Evolutionary conservation across 441 rosid genomes (phyloP).

Genomic region (Arabidopsis hybrid): DNA sequence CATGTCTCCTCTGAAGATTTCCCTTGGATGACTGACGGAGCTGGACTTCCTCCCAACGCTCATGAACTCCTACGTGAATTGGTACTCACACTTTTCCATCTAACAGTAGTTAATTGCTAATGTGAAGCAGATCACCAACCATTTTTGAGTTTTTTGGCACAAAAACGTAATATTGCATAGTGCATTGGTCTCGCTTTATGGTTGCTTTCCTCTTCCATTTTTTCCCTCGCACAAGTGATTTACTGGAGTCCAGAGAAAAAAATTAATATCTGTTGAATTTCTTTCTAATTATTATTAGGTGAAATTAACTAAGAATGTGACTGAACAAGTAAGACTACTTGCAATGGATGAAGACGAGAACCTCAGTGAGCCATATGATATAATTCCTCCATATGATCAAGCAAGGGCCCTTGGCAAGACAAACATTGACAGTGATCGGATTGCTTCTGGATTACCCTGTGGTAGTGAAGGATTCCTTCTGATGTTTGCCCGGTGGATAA

Average conservation of each 20-base stretch:
- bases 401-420: conserved; percentile 99
- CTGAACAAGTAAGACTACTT: conserved; percentile 94
- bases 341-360: conserved; percentile 95
- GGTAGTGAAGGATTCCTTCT: conserved; percentile 99
- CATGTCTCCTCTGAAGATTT: conserved; percentile 64
- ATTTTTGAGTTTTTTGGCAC: conserved; percentile 12
- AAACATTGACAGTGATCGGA: conserved; percentile 93
- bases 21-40: conserved; percentile 99
- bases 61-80: conserved; percentile 80
- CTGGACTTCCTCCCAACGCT: conserved; percentile 93
- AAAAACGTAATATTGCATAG: neutral
- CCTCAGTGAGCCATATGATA: conserved; percentile 83
- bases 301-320: conserved; percentile 84
- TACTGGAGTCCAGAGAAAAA: neutral
- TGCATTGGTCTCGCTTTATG: neutral
- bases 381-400: conserved; percentile 96
- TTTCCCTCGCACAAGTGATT: neutral
- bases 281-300: conserved; percentile 53
- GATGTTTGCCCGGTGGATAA: conserved; percentile 99
- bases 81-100: conserved; percentile 54
- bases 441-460: conserved; percentile 99
- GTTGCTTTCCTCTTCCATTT: neutral
- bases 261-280: conserved; percentile 18
- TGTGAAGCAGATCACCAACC: conserved; percentile 13
- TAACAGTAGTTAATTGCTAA: conserved; percentile 26